A percentile compares a stretch with the other conserved stretches of the same genome.
Evolutionary conservation across 2,329 filamentous ascomycete species (phyloP).

Genomic region (Thermomyces lanuginosus): DNA sequence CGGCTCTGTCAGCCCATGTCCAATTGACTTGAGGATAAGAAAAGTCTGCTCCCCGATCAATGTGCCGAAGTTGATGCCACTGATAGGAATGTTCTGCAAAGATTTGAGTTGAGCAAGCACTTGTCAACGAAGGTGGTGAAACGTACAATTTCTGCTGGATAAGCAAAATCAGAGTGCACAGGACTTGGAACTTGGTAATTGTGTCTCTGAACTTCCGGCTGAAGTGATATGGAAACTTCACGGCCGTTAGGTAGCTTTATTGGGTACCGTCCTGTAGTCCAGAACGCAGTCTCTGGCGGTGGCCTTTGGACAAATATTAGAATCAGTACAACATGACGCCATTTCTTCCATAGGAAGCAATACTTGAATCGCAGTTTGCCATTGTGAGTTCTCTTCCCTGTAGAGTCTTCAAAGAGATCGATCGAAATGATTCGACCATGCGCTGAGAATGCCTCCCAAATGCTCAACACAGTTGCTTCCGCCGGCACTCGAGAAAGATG

Average conservation of each 20-base stretch:
- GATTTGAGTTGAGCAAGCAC: background rate
- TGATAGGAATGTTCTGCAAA: constrained; percentile 27
- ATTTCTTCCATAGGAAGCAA: constrained; percentile 1
- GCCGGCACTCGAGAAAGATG: constrained; percentile 20
- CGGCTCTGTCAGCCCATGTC: constrained; percentile 8
- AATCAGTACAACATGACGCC: background rate
- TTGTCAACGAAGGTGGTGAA: background rate
- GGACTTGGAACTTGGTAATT: constrained; percentile 18
- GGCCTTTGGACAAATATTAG: constrained; percentile 22
- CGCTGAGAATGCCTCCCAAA: constrained; percentile 37
- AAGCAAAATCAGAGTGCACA: constrained; percentile 14
- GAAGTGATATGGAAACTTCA: constrained; percentile 9
- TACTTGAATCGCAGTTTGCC: constrained; percentile 41
- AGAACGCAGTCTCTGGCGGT: constrained; percentile 37
- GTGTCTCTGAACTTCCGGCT: constrained; percentile 11
- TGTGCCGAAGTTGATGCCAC: constrained; percentile 45
- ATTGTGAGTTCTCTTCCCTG: constrained; percentile 23
- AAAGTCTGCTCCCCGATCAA: constrained; percentile 39
- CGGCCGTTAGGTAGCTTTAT: constrained; percentile 15
- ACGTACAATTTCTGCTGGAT: constrained; percentile 23
- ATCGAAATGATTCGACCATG: constrained; percentile 41
- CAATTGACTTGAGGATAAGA: constrained; percentile 40
- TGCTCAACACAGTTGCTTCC: constrained; percentile 18
- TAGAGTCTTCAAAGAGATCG: constrained; percentile 35
- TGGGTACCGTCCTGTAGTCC: constrained; percentile 20